Percentiles rank a stretch among this genome's conserved stretches.
These are phyloP conservation scores for Rubia balearica DNA, from an alignment of 305 asterid species.

Conservation along the genomic window DNA sequence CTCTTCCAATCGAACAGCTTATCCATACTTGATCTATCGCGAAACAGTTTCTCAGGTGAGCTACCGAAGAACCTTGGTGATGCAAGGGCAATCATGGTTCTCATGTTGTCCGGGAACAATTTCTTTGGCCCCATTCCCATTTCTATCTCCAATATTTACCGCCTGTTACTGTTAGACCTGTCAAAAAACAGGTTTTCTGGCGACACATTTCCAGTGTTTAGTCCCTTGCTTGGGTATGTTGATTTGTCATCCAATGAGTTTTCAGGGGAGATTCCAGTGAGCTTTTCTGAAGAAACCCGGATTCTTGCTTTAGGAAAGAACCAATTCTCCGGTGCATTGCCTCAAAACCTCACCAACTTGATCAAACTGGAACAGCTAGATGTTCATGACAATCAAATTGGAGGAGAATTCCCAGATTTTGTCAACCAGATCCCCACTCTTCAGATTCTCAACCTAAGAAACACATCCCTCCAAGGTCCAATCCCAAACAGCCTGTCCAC, in stretches of 20 bases:
- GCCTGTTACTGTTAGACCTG: slow-evolving; percentile 24
- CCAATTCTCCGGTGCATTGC: slow-evolving; percentile 24
- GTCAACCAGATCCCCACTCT: slow-evolving; percentile 19
- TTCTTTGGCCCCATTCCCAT: slow-evolving; percentile 24
- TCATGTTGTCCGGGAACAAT: slow-evolving; percentile 24
- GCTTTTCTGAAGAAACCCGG: slow-evolving; percentile 18
- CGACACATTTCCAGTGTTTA: slow-evolving; percentile 20
- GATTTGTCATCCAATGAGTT: slow-evolving; percentile 28
- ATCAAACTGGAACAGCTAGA: slow-evolving; percentile 27
- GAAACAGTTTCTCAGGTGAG: slow-evolving; percentile 21
- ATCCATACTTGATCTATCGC: slow-evolving; percentile 23
- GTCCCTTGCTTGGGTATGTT: slow-evolving; percentile 19
- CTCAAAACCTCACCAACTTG: slow-evolving; percentile 22
- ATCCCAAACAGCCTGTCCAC: slow-evolving; percentile 20
- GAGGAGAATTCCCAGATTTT: slow-evolving; percentile 21
- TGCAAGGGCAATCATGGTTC: slow-evolving; percentile 21
- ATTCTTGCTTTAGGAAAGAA: slow-evolving; percentile 26
- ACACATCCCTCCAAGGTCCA: slow-evolving; percentile 29
- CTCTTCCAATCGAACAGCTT: slow-evolving; percentile 22
- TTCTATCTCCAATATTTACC: slow-evolving; percentile 22
- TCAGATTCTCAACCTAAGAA: slow-evolving; percentile 23
- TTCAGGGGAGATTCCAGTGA: slow-evolving; percentile 25
- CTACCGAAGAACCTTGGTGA: slow-evolving; percentile 24
- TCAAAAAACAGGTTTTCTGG: slow-evolving; percentile 28
- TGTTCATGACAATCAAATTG: slow-evolving; percentile 25